Percentiles rank a stretch among this genome's conserved stretches.
Conservation (phyloP, 495 filamentous ascomycete species). For the Penicillium subrubescens region DNA sequence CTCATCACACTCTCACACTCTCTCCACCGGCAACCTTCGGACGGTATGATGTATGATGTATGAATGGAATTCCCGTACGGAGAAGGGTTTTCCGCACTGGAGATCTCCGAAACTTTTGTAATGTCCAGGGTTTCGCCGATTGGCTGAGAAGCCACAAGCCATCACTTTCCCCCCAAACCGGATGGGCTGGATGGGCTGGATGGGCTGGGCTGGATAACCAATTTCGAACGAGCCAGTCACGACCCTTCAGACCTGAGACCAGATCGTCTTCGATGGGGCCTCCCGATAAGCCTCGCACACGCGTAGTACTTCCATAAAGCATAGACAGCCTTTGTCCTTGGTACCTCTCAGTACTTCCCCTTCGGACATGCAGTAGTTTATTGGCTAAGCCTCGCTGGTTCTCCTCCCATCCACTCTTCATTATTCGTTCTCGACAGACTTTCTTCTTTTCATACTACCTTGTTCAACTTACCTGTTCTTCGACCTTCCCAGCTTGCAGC, state of each 20-base stretch:
- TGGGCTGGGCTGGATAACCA: not conserved
- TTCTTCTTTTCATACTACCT: not conserved
- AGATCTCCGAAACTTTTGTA: not conserved
- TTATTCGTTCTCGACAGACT: not conserved
- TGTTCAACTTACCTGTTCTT: not conserved
- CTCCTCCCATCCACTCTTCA: conserved; percentile 5
- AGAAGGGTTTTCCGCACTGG: not conserved
- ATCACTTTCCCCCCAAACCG: not conserved
- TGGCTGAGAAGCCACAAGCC: not conserved
- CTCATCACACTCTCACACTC: not conserved
- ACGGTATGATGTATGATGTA: not conserved
- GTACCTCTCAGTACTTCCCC: not conserved
- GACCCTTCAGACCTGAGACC: not conserved
- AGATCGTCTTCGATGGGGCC: conserved; percentile 6
- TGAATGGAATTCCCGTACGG: not conserved
- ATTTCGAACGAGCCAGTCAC: not conserved
- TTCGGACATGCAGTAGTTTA: not conserved
- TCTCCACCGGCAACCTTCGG: not conserved
- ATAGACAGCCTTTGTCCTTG: not conserved
- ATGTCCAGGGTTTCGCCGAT: conserved; percentile 4
- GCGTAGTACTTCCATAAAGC: not conserved
- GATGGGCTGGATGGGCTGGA: not conserved
- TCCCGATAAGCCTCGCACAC: conserved; percentile 7
- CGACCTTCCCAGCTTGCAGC: conserved; percentile 4
- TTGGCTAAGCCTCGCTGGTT: conserved; percentile 10